Evolutionary conservation across 2,329 filamentous ascomycete species (phyloP).

Genomic region (Stemphylium vesicarium): DNA sequence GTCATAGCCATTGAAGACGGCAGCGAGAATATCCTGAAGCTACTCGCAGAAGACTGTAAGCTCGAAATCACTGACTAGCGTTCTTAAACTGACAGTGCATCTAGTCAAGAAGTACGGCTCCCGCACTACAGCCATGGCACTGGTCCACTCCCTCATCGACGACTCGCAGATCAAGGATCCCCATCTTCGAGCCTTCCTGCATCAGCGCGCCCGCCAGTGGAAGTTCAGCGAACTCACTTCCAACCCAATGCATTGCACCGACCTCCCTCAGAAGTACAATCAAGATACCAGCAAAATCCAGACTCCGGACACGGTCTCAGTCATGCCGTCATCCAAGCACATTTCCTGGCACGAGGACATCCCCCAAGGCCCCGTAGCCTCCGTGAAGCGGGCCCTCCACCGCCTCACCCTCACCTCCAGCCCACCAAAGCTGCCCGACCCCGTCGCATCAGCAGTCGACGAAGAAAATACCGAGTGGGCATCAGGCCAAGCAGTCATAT

Average conservation of each 20-base stretch:
- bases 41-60: constrained; percentile 63
- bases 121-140: constrained; percentile 42
- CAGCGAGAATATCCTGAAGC: constrained; percentile 63
- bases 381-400: constrained; percentile 15
- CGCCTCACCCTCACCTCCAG: constrained; percentile 8
- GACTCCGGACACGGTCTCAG: background rate
- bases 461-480: constrained; percentile 15
- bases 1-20: constrained; percentile 75
- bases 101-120: constrained; percentile 33
- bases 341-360: constrained; percentile 24
- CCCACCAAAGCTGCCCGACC: background rate
- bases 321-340: constrained; percentile 1
- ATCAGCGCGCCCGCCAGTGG: constrained; percentile 44
- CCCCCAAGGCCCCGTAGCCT: background rate
- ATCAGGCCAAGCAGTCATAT: constrained; percentile 40
- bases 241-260: constrained; percentile 29
- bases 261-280: constrained; percentile 30
- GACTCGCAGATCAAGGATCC: constrained; percentile 32
- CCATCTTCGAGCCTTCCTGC: constrained; percentile 38
- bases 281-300: background rate
- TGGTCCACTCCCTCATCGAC: constrained; percentile 31
- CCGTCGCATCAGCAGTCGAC: background rate
- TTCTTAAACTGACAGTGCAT: background rate
- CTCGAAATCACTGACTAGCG: constrained; percentile 35
- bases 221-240: constrained; percentile 21